Base-by-base conservation (phyloP, 208 protist species). In the Leishmania aethiopica region DNA sequence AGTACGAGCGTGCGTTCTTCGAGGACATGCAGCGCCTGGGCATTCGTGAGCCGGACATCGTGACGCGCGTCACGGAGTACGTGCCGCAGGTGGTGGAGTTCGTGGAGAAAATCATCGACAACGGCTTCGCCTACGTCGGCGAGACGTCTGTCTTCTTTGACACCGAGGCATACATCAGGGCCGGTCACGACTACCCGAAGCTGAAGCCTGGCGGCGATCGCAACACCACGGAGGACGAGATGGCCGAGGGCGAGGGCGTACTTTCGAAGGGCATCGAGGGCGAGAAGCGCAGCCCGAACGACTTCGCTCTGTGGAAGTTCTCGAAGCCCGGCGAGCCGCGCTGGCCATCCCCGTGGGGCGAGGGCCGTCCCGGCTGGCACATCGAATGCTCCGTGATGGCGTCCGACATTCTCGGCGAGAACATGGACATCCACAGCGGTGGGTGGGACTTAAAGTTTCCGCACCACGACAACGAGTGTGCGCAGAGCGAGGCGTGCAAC, bases 381-480 rank as follows among this genome's bases (percentile, higher is more conserved):
- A 99, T 99, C 87, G 99, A 99, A 86, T 99, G 99, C 95, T 99
- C 96, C 64, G 99, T 97, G n/a, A 99, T 99, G 99, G 95, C 98
- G 13, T 94, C 91, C 59, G 91, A 98, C 78, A 84, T 99, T 4
- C 86, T 99, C 13, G 98, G 98, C 51, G 75, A 85, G 45, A 94
- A 95, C 57, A 94, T 99, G 70, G 99, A 99, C 89, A 97, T 99
- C 77, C 99, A 99, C 90, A 89, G 88, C 64, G 99, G 99, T 53
- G 99, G 99, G n/a, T 96, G 95, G 69, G 99, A 99, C 85, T 90
- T 99, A 17, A 98, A 99, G 84, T 99, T 99, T 82, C 99, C 99
- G 10, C 99, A 99, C 90, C 99, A 99, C 92, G 99, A 99, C 79
- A 99, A 99, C 85, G 99, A 99, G 91, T 91, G 99, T 37, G 99